These are phyloP conservation scores for Verruconis gallopava DNA, from an alignment of 2,329 filamentous ascomycete species.

Conservation along the genomic window DNA sequence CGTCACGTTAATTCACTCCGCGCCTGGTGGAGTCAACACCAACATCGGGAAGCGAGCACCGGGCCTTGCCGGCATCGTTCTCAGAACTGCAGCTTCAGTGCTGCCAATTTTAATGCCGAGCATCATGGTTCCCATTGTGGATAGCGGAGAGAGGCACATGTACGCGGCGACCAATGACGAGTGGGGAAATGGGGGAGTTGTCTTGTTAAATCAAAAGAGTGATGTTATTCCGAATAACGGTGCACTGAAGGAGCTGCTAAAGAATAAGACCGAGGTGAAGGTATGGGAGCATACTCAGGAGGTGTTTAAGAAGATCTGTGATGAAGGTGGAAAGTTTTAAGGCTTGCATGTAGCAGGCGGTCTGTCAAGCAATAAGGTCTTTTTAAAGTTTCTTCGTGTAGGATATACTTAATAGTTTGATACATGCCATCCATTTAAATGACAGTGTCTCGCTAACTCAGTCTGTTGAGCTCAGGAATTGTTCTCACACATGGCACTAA, in stretches of 20 bases:
- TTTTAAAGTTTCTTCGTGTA: too few relatives aligned
- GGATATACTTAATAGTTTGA: too few relatives aligned
- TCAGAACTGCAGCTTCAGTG: slow-evolving; percentile 12
- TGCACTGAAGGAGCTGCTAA: slow-evolving; percentile 13
- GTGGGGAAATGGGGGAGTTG: slow-evolving; percentile 17
- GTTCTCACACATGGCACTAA: too few relatives aligned
- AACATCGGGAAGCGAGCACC: slow-evolving; percentile 6
- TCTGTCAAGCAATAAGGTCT: too few relatives aligned
- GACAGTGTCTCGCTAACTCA: too few relatives aligned
- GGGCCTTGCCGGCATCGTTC: neutral
- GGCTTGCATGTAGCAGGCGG: too few relatives aligned
- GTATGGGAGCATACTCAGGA: slow-evolving; percentile 21
- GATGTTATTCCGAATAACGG: slow-evolving; percentile 10
- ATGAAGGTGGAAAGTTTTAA: neutral
- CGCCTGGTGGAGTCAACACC: slow-evolving; percentile 17
- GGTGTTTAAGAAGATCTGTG: slow-evolving; percentile 18
- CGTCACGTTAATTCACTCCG: slow-evolving; percentile 19
- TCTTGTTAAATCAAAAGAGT: slow-evolving; percentile 13
- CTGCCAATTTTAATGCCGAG: slow-evolving; percentile 12
- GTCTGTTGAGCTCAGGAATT: too few relatives aligned
- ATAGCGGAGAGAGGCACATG: slow-evolving; percentile 23
- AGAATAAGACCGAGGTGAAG: slow-evolving; percentile 16
- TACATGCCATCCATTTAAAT: too few relatives aligned
- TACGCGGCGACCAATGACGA: slow-evolving; percentile 18
- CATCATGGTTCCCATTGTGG: slow-evolving; percentile 15